Evolutionary conservation across 2,329 filamentous ascomycete species (phyloP), one percentile per base, ranked within the genome.

Genomic region (Coniochaeta ligniaria): DNA sequence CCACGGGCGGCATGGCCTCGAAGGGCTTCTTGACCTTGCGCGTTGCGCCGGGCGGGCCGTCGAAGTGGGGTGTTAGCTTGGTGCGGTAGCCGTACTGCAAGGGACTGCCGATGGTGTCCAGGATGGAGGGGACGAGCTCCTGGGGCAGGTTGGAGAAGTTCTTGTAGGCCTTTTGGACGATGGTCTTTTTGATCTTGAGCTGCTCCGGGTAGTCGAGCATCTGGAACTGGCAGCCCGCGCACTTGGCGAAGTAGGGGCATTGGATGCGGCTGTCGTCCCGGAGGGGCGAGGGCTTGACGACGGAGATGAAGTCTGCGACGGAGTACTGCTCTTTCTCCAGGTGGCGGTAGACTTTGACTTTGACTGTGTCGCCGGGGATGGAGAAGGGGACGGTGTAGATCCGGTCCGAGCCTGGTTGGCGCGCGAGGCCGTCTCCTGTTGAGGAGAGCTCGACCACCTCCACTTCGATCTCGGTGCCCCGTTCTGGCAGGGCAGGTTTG

Each of bases 31-130:
- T 81, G 62, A 79, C 78, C 69, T 83, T 74, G 63, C 70, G 72
- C 61, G 83, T 74, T 71, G 69, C 76, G 43, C 78, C 81, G 6
- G 85, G 84, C 1, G 92, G 91, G 0, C 86, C 90, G 71, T 96
- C 90, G 71, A 98, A 99, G 75, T 99, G 95, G 31, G 95, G 95
- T 20, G 95, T 99, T 66, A 99, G 82, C 76, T 99, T 99, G 22
- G 95, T 99, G 59, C 95, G 86, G 78, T 99, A 99, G 60, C 89
- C 90, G 74, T 96, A 98, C 75, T 96, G 88, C 63, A 96, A 75
- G 2, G 95, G 95, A 47, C 91, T 96, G 56, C 90, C 90, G 68
- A 97, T 92, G 9, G 95, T 99, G 65, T 96, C 90, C 57, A 82
- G 83, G 60, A 98, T 83, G 2, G 82, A 71, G 1, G 95, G 95